These are phyloP conservation scores for Zymoseptoria ardabiliae DNA, from an alignment of 2,329 filamentous ascomycete genomes.

Conservation along the genomic window DNA sequence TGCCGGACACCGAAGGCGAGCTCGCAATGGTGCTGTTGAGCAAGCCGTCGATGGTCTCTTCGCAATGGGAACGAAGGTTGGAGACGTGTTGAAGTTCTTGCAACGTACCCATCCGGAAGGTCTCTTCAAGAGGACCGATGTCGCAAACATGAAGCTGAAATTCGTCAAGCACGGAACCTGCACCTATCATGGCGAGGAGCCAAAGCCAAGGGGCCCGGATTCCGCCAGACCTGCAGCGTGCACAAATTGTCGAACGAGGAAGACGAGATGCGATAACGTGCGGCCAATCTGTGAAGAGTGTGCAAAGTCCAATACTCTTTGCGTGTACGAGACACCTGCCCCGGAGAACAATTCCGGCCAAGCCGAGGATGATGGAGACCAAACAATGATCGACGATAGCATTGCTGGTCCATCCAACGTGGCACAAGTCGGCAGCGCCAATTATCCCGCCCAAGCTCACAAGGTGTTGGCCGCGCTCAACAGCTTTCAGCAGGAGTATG, in stretches of 20 bases:
- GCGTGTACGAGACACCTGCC: conserved; percentile 19
- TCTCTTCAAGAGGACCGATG: conserved; percentile 29
- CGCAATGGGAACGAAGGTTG: conserved; percentile 25
- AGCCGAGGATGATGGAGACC: conserved; percentile 7
- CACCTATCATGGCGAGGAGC: conserved; percentile 12
- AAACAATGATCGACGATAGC: conserved; percentile 1
- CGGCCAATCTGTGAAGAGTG: conserved; percentile 24
- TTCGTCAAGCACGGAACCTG: conserved; percentile 29
- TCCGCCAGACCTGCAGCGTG: conserved; percentile 12
- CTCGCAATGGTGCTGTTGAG: conserved; percentile 25
- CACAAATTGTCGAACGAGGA: conserved; percentile 22
- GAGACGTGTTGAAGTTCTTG: conserved; percentile 27
- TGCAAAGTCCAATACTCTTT: conserved; percentile 9
- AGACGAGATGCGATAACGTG: conserved; percentile 22
- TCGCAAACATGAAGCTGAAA: conserved; percentile 31
- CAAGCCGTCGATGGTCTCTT: conserved; percentile 28
- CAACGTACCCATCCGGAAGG: conserved; percentile 27
- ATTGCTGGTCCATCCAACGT: neutral
- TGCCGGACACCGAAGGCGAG: conserved; percentile 26
- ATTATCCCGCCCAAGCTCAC: conserved; percentile 8
- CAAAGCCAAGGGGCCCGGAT: conserved; percentile 2
- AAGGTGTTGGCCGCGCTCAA: conserved; percentile 13
- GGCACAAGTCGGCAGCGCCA: neutral
- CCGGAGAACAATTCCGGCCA: neutral
- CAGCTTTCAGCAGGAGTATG: conserved; percentile 23